Evolutionary conservation across 768 basidiomycete species (phyloP).

Genomic region (Phlebiopsis flavidoalba): DNA sequence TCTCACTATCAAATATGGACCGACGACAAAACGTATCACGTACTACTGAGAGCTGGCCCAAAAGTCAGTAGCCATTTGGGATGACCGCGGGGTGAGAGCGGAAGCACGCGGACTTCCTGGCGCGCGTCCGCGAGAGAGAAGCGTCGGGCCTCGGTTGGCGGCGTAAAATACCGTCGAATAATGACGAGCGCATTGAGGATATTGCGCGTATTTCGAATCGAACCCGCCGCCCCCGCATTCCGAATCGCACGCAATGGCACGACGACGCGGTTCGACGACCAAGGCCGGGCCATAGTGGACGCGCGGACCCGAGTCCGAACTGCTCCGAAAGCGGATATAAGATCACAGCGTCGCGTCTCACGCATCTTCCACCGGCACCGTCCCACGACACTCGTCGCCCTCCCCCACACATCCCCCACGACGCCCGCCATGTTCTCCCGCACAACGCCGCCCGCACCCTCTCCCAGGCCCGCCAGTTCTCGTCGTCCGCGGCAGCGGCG

Average conservation of each 20-base stretch:
- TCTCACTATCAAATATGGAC: conserved; percentile 15
- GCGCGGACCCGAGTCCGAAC: conserved; percentile 12
- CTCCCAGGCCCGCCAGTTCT: conserved; percentile 64
- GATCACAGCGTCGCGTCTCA: conserved; percentile 1
- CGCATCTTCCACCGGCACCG: conserved; percentile 8
- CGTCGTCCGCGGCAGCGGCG: conserved; percentile 63
- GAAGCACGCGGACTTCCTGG: background rate
- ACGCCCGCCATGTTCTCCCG: conserved; percentile 47
- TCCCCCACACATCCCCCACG: conserved; percentile 13
- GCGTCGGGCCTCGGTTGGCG: background rate
- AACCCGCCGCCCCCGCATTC: background rate
- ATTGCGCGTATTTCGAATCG: background rate
- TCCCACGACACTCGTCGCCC: background rate
- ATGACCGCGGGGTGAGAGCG: background rate
- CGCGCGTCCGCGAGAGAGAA: background rate
- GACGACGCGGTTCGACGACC: background rate
- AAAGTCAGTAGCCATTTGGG: conserved; percentile 79
- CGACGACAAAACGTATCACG: conserved; percentile 22
- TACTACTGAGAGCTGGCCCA: conserved; percentile 91
- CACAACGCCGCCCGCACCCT: conserved; percentile 58
- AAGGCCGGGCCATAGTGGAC: background rate
- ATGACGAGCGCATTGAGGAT: background rate
- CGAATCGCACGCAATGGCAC: background rate
- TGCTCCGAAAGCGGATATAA: conserved; percentile 13
- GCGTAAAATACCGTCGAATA: background rate